A percentile compares a stretch with the other conserved stretches of the same genome.
Evolutionary conservation across 1,284 basidiomycete genomes (phyloP).

Genomic region (Stygiomarasmius scandens): DNA sequence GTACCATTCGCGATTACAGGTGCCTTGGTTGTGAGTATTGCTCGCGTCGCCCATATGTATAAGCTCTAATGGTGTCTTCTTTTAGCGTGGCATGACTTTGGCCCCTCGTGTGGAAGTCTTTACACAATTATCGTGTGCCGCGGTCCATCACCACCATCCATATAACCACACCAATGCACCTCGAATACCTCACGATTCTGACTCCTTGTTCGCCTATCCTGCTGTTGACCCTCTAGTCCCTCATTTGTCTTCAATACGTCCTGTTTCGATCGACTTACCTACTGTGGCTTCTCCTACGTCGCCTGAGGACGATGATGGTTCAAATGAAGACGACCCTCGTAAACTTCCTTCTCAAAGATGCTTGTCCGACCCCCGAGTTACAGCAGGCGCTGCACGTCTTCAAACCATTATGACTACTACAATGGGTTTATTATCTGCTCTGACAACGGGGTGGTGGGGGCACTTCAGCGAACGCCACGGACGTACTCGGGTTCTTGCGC

Average conservation of each 20-base stretch:
- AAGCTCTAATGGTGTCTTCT: not conserved
- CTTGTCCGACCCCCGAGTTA: constrained; percentile 63
- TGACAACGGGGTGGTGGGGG: constrained; percentile 91
- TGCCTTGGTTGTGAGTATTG: constrained; percentile 58
- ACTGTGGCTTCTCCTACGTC: constrained; percentile 16
- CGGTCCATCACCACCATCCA: constrained; percentile 49
- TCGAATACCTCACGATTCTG: constrained; percentile 12
- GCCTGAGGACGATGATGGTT: constrained; percentile 18
- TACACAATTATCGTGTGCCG: constrained; percentile 74
- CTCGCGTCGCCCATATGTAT: not conserved
- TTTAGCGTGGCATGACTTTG: constrained; percentile 76
- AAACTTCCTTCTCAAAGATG: constrained; percentile 55
- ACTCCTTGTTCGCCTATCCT: constrained; percentile 27
- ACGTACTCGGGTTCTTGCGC: constrained; percentile 73
- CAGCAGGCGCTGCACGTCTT: constrained; percentile 65
- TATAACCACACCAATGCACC: constrained; percentile 34
- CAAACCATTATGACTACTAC: constrained; percentile 75
- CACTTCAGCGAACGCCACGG: constrained; percentile 80
- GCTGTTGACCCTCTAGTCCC: constrained; percentile 39
- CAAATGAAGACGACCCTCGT: constrained; percentile 51
- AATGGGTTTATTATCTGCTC: constrained; percentile 80
- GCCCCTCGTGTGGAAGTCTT: constrained; percentile 77
- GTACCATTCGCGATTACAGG: constrained; percentile 73
- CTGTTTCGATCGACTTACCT: constrained; percentile 9
- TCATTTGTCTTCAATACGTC: constrained; percentile 15